Evolutionary conservation across 768 basidiomycete genomes (phyloP), one percentile per base, ranked within the genome.

Genomic region (Kwoniella dendrophila): DNA sequence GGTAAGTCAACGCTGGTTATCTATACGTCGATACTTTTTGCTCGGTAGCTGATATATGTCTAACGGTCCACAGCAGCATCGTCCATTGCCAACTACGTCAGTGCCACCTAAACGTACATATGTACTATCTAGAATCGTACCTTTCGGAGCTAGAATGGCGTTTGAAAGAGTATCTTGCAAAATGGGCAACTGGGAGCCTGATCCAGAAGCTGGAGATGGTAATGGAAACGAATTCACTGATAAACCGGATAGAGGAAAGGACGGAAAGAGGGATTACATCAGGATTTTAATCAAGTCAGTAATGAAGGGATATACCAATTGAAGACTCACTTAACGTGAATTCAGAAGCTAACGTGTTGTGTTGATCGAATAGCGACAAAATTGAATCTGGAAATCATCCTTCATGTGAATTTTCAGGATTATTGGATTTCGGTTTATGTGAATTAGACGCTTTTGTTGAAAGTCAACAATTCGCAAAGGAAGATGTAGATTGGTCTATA

Each of bases 91-190:
- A 6, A 67, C 55, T 27, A 62, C 69, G 51, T 18, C 36, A 20
- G 32, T 71, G 0, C 68, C 67, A 1, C 52, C 41, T 2, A 69
- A 70, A 47, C 55, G 69, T 3, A 66, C 68, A 12, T 76, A 57
- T 40, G 43, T 63, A 7, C 58, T 73, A 1, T 65, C 76, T 4
- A 79, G 78, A 24, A 78, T 93, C 72, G 86, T 89, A 7, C 88
- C 92, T 0, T 94, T 94, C 77, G 84, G 85, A 10, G 87, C 82
- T 24, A 80, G 87, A 57, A 85, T 94, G 84, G 84, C 89, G 22
- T 83, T 86, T 3, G 92, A 95, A 81, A 58, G 75, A 18, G 63
- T 77, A 83, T 83, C 70, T 53, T 94, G 73, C 45, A 63, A 73
- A 50, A 45, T 72, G 34, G 72, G 66, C 6, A 66, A 66, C 29